Evolutionary conservation across 257 asterid species (phyloP), one percentile per base, ranked within the genome.

Genomic region (Fraxinus anomala): DNA sequence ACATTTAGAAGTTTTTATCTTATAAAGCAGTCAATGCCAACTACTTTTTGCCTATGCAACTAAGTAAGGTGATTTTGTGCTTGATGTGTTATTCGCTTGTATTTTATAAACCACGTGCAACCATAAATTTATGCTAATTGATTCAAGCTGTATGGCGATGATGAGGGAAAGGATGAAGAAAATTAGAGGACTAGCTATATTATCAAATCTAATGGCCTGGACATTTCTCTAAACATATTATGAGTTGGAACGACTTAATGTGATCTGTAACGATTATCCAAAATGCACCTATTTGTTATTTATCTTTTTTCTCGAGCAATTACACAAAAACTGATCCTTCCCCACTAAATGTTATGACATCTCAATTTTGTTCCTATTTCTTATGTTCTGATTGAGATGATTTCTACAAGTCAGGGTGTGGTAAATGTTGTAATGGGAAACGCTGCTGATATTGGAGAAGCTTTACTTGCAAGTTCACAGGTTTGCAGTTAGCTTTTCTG

Each of bases 351-450:
- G 56, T 42, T 39, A 39, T 68, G 23, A 44, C 71, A 23, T 56
- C 63, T 75, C 81, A 54, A 72, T 76, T 73, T 80, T 39, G 61
- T 69, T 39, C 59, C 30, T 51, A 8, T 74, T 31, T 73, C 70
- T 73, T 72, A 74, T 30, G 16, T 80, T 36, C 34, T 80, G 54
- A 73, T 73, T 72, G 76, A 67, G 63, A 76, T 79, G 73, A 51
- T 88, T 79, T 80, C 82, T 82, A 84, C 67, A 80, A 72, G 65
- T 81, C 77, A 94, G 98, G 99, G 99, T 49, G 98, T 87, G 67
- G 79, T 96, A 76, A 96, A 92, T 89, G 93, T 96, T 68, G 96
- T 96, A 51, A 89, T 96, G 97, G 98, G 98, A 84, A 89, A 88
- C 82, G 98, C 98, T 70, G 19, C 91, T 80, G 97, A 87, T 56